These are phyloP conservation scores for Yarrowia sp. DNA, from an alignment of 805 yeast genomes.

Conservation along the genomic window DNA sequence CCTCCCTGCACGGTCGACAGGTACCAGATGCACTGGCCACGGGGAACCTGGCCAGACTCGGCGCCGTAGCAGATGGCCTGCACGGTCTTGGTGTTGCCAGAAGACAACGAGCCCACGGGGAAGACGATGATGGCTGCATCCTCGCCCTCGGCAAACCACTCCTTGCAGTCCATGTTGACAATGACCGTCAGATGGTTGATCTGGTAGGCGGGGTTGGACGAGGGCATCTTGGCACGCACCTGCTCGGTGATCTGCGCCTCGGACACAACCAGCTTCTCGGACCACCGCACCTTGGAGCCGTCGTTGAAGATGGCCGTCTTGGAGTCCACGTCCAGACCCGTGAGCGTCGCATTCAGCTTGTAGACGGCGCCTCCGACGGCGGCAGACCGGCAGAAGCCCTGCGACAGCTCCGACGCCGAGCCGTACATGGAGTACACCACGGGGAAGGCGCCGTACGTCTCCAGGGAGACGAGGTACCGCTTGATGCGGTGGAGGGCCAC, in stretches of 20 bases:
- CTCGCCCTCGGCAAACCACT: constrained; percentile 88
- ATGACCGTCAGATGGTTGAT: constrained; percentile 75
- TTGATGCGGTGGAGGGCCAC: constrained; percentile 77
- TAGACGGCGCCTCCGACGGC: constrained; percentile 98
- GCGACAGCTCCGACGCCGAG: constrained; percentile 92
- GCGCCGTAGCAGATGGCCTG: constrained; percentile 86
- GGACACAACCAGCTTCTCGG: constrained; percentile 74
- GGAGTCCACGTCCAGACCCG: constrained; percentile 53
- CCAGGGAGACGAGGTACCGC: constrained; percentile 78
- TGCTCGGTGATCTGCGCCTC: constrained; percentile 26
- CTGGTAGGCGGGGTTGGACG: constrained; percentile 32
- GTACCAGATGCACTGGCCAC: constrained; percentile 89
- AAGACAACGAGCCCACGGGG: constrained; percentile 76
- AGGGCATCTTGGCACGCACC: constrained; percentile 28
- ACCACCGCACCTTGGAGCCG: constrained; percentile 67
- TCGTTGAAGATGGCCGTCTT: constrained; percentile 62
- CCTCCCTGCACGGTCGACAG: constrained; percentile 69
- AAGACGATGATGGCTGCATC: constrained; percentile 84
- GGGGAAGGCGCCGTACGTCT: constrained; percentile 92
- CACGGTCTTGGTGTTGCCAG: constrained; percentile 65
- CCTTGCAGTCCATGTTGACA: constrained; percentile 80
- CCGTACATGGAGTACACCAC: constrained; percentile 90
- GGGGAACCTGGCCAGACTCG: constrained; percentile 81
- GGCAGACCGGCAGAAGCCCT: constrained; percentile 95
- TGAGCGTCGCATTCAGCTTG: constrained; percentile 67